Evolutionary conservation across 371 early-diverging fungal species (phyloP), one percentile per base, ranked within the genome.

Genomic region (Thermomucor indicae-seudaticae): DNA sequence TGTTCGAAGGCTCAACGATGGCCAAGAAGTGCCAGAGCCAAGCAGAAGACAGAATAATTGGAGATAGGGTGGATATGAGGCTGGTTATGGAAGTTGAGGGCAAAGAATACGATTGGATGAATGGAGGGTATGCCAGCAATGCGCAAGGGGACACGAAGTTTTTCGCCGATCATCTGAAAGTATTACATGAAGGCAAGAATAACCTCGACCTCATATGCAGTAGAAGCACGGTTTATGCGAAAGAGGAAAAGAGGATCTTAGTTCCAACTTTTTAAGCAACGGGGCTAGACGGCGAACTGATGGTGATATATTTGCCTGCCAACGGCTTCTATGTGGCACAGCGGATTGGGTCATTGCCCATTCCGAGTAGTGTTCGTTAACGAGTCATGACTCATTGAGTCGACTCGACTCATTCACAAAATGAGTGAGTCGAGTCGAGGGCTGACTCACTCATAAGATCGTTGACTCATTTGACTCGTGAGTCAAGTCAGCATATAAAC

Each of bases 271-370:
- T 61, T 24, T 50, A 61, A 47, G 51, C 53, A 31, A 49, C 44
- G 0, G 50, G 53, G n/a, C 38, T 61, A 10, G 53, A 61, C 34
- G 56, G 53, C 7, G 53, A 61, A 39, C 8, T 61, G 17, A 55
- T 51, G 29, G 32, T 55, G 1, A 19, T 53, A 30, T 49, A 12
- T 14, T 19, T 60, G 2, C 3, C 29, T 12, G 55, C 60, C 14
- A 44, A 51, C 2, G 60, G 53, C 2, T 30, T 60, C 2, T 55
- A 60, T 24, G 47, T 48, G n/a, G 49, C 49, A 3, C 52, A 55
- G 20, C 30, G 41, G 11, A 44, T 55, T 7, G 60, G 55, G 0
- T 47, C 51, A 4, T 35, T 60, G 20, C 30, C 24, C 2, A 52
- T 60, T 32, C 60, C 55, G 6, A 14, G 43, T 34, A 11, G 27